These are phyloP conservation scores for Apostasia ramifera DNA, from an alignment of 106 monocot species.

Conservation along the genomic window DNA sequence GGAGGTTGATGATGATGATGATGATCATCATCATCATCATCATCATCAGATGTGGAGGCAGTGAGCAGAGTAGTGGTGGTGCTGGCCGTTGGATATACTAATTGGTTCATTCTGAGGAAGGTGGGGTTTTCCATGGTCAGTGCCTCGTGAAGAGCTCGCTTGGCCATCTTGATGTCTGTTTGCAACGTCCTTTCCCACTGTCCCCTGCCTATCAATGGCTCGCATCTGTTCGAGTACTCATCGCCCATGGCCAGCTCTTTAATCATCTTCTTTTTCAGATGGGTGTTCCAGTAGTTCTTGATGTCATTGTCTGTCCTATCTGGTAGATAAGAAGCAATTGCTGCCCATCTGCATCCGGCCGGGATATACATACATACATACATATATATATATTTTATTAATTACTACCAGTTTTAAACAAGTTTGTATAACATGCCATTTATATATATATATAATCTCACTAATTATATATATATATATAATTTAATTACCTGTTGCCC, in stretches of 20 bases:
- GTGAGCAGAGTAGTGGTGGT: not conserved
- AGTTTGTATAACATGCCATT: not conserved
- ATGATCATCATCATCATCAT: not conserved
- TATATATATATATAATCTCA: no score
- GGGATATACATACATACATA: not conserved
- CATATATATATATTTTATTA: no score
- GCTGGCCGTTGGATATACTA: not conserved
- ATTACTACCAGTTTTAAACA: not conserved
- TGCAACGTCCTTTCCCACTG: slow-evolving; percentile 26
- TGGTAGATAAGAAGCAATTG: slow-evolving; percentile 1
- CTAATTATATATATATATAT: no score
- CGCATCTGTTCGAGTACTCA: not conserved
- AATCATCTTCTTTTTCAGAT: not conserved
- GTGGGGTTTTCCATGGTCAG: slow-evolving; percentile 5
- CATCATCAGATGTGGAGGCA: not conserved
- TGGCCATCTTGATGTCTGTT: slow-evolving; percentile 22
- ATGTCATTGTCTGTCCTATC: slow-evolving; percentile 4
- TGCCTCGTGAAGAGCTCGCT: slow-evolving; percentile 22
- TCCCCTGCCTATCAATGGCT: not conserved
- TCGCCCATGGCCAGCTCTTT: not conserved
- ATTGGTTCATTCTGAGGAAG: slow-evolving; percentile 1
- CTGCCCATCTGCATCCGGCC: not conserved
- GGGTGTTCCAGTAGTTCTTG: slow-evolving; percentile 6
- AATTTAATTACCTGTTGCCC: slow-evolving; percentile 1
- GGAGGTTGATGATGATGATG: not conserved